Conservation (phyloP, 495 filamentous ascomycete species). For the Terfezia boudieri region DNA sequence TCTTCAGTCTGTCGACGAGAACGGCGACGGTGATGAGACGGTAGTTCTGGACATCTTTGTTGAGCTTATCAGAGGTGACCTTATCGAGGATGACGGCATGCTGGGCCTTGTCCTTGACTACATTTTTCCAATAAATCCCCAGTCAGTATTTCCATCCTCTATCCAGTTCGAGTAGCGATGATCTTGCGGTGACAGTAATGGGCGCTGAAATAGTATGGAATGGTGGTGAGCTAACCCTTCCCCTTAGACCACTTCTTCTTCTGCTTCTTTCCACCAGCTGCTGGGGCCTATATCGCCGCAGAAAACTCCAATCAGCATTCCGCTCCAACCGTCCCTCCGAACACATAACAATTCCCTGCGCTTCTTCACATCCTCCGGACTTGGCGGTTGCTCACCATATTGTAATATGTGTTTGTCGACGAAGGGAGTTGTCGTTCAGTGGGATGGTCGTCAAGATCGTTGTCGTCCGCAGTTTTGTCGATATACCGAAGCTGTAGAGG, state of each 20-base stretch:
- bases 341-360: neutral
- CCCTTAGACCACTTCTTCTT: constrained; percentile 99
- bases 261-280: constrained; percentile 83
- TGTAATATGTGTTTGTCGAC: neutral
- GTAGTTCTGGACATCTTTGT: constrained; percentile 72
- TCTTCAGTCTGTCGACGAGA: constrained; percentile 98
- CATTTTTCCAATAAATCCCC: constrained; percentile 5
- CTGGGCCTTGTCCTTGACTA: constrained; percentile 99
- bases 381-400: neutral
- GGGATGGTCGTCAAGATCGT: neutral
- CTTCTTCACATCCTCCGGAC: neutral
- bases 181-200: constrained; percentile 1
- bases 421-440: neutral
- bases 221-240: constrained; percentile 44
- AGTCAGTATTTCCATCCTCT: constrained; percentile 2
- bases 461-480: neutral
- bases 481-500: neutral
- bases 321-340: no score
- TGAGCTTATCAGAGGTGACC: constrained; percentile 19
- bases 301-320: no score
- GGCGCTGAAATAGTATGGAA: neutral
- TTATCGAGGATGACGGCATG: constrained; percentile 53
- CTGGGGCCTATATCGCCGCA: constrained; percentile 36
- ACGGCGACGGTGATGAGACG: constrained; percentile 96
- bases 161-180: constrained; percentile 8